Conservation (phyloP, 495 filamentous ascomycete genomes). For the Tuber borchii region DNA sequence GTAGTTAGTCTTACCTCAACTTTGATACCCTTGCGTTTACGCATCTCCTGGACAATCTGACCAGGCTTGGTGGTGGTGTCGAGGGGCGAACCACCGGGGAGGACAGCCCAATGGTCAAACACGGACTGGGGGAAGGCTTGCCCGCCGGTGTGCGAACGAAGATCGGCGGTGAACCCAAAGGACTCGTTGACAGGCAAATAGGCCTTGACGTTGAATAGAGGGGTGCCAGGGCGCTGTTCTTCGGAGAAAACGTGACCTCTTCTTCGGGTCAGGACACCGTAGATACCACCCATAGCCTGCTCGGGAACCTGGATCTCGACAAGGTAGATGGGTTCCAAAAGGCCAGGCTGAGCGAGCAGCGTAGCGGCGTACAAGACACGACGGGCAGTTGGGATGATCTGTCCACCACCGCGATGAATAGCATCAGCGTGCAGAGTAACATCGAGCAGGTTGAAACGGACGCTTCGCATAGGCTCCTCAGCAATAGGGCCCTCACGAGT, state of each 20-base stretch:
- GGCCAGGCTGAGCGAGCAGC: slow-evolving; percentile 80
- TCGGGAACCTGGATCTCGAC: slow-evolving; percentile 99
- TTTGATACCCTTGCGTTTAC: slow-evolving; percentile 99
- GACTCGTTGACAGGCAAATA: slow-evolving; percentile 99
- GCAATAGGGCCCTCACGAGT: slow-evolving; percentile 93
- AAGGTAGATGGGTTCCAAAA: slow-evolving; percentile 96
- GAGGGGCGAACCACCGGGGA: slow-evolving; percentile 88
- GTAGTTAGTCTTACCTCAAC: slow-evolving; percentile 48
- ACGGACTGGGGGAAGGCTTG: slow-evolving; percentile 98
- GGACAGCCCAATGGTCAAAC: slow-evolving; percentile 95
- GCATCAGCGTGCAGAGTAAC: slow-evolving; percentile 99
- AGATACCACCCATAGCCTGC: slow-evolving; percentile 98
- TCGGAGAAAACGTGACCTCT: slow-evolving; percentile 98
- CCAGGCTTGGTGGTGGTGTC: slow-evolving; percentile 81
- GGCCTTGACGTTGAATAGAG: slow-evolving; percentile 99
- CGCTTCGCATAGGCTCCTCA: slow-evolving; percentile 93
- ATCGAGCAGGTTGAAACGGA: slow-evolving; percentile 99
- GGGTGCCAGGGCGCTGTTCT: slow-evolving; percentile 96
- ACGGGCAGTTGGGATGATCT: slow-evolving; percentile 96
- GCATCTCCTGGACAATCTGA: slow-evolving; percentile 75
- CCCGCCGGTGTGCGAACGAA: slow-evolving; percentile 84
- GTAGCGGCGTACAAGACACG: slow-evolving; percentile 92
- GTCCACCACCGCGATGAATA: slow-evolving; percentile 98
- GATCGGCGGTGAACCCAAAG: slow-evolving; percentile 98
- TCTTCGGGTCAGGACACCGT: slow-evolving; percentile 96